Evolutionary conservation across 2,329 filamentous ascomycete species (phyloP).

Genomic region (Ceratocystis alfenasii): DNA sequence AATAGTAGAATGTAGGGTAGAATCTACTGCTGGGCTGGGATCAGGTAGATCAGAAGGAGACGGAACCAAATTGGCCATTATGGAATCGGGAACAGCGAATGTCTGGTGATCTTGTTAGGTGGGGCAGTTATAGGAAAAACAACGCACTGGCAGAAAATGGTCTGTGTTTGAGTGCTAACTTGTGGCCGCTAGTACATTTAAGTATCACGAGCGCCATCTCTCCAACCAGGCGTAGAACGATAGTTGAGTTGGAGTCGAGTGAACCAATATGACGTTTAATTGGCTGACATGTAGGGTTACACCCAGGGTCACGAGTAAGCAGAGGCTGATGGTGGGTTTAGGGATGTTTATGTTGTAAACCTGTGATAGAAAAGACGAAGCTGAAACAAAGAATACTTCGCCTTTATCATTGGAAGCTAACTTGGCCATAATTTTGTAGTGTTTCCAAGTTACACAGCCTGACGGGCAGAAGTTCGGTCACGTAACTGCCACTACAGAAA

Average conservation of each 20-base stretch:
- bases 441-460: no score
- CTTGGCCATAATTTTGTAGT: no score
- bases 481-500: no score
- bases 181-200: no score
- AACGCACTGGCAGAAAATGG: background rate
- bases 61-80: background rate
- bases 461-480: no score
- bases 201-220: background rate
- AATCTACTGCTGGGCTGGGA: slow-evolving; percentile 14
- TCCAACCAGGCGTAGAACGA: background rate
- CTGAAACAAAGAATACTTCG: no score
- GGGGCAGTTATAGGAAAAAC: background rate
- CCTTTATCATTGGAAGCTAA: no score
- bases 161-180: background rate
- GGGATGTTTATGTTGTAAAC: background rate
- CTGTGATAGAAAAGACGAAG: no score
- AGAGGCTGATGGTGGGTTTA: background rate
- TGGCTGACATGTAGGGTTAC: background rate
- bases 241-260: background rate
- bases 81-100: background rate
- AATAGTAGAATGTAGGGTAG: slow-evolving; percentile 25
- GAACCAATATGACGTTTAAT: background rate
- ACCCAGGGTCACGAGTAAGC: background rate
- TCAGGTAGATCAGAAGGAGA: background rate
- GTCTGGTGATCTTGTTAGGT: background rate